These are phyloP conservation scores for Penicillium sp. DNA, from an alignment of 2,329 filamentous ascomycete species.

Conservation along the genomic window DNA sequence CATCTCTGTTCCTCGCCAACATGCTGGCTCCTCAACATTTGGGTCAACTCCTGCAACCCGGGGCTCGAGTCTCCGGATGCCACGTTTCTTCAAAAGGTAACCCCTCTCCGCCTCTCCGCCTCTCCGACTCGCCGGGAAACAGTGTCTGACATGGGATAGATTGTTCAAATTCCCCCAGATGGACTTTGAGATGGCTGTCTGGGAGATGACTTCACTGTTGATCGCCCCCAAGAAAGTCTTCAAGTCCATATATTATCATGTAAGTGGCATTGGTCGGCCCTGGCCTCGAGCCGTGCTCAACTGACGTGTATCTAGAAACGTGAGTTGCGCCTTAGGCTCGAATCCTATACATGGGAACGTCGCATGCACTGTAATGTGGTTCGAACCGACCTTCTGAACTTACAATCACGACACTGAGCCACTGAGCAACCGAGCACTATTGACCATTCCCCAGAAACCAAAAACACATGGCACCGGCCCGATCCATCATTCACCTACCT, in stretches of 20 bases:
- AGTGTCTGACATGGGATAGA: conserved; percentile 33
- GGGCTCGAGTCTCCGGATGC: conserved; percentile 59
- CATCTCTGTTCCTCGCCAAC: conserved; percentile 61
- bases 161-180: conserved; percentile 73
- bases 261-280: conserved; percentile 38
- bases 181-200: conserved; percentile 74
- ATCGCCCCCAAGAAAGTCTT: conserved; percentile 73
- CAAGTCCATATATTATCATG: conserved; percentile 70
- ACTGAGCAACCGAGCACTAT: not conserved
- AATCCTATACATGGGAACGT: not conserved
- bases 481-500: conserved; percentile 72
- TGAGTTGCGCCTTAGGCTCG: conserved; percentile 24
- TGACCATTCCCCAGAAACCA: conserved; percentile 56
- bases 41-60: conserved; percentile 54
- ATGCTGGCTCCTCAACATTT: conserved; percentile 56
- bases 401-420: not conserved
- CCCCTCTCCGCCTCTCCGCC: conserved; percentile 7
- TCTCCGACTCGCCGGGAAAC: not conserved
- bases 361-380: no score
- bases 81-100: conserved; percentile 67
- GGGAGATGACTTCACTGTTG: conserved; percentile 70
- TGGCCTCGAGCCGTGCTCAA: conserved; percentile 11
- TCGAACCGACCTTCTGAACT: not conserved
- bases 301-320: conserved; percentile 38
- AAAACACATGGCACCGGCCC: conserved; percentile 70